These are phyloP conservation scores for Collybiopsis luxurians DNA, from an alignment of 768 basidiomycete species.

Conservation along the genomic window DNA sequence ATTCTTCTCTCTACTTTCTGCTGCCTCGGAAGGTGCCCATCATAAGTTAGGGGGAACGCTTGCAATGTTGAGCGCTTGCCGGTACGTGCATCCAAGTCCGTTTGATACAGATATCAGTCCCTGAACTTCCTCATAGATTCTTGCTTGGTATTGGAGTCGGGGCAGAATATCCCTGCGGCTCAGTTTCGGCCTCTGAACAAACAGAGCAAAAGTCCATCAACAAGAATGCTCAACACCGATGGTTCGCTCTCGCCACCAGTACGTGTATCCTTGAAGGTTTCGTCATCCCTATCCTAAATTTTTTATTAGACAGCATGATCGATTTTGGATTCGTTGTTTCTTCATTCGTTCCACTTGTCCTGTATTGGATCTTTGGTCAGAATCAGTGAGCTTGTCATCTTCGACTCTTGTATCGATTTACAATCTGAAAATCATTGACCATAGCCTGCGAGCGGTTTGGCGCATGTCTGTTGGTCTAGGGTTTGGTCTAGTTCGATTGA, in stretches of 20 bases:
- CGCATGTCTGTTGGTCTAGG: slow-evolving; percentile 84
- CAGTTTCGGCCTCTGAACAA: slow-evolving; percentile 85
- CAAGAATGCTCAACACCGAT: slow-evolving; percentile 80
- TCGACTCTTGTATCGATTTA: slow-evolving; percentile 46
- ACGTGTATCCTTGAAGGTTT: slow-evolving; percentile 20
- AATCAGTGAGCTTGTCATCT: background rate
- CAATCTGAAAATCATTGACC: slow-evolving; percentile 61
- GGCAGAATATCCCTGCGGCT: slow-evolving; percentile 89
- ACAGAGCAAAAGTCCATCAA: slow-evolving; percentile 79
- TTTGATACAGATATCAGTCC: background rate
- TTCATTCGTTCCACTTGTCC: slow-evolving; percentile 78
- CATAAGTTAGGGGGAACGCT: slow-evolving; percentile 68
- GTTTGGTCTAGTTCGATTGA: too few relatives aligned
- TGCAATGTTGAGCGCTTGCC: slow-evolving; percentile 75
- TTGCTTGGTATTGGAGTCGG: slow-evolving; percentile 86
- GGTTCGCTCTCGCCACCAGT: slow-evolving; percentile 92
- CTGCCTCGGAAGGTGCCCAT: slow-evolving; percentile 78
- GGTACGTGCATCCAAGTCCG: slow-evolving; percentile 38
- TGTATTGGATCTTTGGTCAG: slow-evolving; percentile 74
- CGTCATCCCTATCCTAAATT: background rate
- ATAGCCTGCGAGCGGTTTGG: slow-evolving; percentile 75
- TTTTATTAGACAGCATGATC: slow-evolving; percentile 70
- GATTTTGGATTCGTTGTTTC: slow-evolving; percentile 80
- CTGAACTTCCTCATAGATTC: slow-evolving; percentile 49
- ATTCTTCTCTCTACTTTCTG: slow-evolving; percentile 79